Conservation (phyloP, 2,329 filamentous ascomycete species). For the Didymella pomorum region DNA sequence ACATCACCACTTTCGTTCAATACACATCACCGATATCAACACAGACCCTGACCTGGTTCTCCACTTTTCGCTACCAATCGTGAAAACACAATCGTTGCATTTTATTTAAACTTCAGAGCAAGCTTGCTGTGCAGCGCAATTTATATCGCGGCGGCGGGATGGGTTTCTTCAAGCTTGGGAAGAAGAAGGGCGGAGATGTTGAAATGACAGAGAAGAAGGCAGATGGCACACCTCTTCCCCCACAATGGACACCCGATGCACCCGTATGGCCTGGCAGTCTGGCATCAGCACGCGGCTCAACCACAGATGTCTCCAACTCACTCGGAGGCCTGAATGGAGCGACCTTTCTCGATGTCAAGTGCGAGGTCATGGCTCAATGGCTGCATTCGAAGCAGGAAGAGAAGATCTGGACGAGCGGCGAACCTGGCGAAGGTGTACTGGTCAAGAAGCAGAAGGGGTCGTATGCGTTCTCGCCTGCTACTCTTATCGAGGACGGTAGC, state of each 20-base stretch:
- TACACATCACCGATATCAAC: not conserved
- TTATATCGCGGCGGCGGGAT: conserved; percentile 8
- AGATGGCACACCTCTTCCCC: not conserved
- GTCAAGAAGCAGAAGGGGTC: conserved; percentile 61
- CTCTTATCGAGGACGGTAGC: conserved; percentile 55
- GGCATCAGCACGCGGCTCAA: conserved; percentile 14
- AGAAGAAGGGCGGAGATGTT: conserved; percentile 21
- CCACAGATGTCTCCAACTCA: conserved; percentile 1
- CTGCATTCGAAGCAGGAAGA: conserved; percentile 69
- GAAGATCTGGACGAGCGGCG: conserved; percentile 59
- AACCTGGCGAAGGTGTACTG: conserved; percentile 62
- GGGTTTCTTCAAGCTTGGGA: conserved; percentile 23
- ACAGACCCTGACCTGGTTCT: not conserved
- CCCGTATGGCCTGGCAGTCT: conserved; percentile 16
- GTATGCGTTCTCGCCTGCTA: conserved; percentile 61
- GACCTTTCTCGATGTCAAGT: conserved; percentile 56
- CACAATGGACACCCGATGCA: conserved; percentile 7
- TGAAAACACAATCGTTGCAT: not conserved
- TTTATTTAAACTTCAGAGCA: not conserved
- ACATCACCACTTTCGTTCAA: no score
- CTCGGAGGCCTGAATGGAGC: conserved; percentile 1
- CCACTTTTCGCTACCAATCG: conserved; percentile 9
- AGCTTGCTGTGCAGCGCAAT: conserved; percentile 7
- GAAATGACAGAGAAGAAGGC: conserved; percentile 17
- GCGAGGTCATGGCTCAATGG: conserved; percentile 70